phyloP scores from a whole-genome alignment of 140 eudicot species.

The Erigeron philadelphicus region DNA sequence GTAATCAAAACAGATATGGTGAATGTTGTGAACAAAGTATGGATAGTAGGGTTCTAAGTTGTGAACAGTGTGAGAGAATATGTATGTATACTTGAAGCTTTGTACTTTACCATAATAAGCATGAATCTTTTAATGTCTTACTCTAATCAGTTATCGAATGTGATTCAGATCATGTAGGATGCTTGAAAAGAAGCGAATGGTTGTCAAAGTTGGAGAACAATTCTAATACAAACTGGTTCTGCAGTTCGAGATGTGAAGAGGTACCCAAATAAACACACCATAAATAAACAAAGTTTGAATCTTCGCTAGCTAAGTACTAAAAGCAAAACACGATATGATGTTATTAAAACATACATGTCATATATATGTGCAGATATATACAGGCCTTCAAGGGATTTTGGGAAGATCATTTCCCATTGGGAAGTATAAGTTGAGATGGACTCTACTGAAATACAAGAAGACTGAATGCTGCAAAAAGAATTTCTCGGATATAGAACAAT shows the following conservation, averaged over 20 bases:
- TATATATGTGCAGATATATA: conserved; percentile 41
- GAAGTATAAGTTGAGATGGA: conserved; percentile 54
- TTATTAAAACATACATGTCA: neutral
- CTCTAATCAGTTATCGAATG: conserved; percentile 11
- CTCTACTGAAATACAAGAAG: conserved; percentile 39
- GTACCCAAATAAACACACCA: conserved; percentile 27
- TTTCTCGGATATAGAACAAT: conserved; percentile 25
- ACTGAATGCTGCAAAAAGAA: conserved; percentile 23
- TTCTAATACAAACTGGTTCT: conserved; percentile 50
- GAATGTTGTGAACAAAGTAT: conserved; percentile 16
- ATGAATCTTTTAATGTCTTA: neutral
- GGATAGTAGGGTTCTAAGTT: conserved; percentile 31
- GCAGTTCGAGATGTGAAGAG: conserved; percentile 51
- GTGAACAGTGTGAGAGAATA: conserved; percentile 55
- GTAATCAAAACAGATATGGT: conserved; percentile 33
- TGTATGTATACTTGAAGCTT: conserved; percentile 36
- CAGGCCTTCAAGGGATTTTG: conserved; percentile 41
- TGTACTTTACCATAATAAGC: neutral
- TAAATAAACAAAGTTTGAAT: neutral
- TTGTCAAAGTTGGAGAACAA: conserved; percentile 10
- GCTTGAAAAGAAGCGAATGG: conserved; percentile 40
- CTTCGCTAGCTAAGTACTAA: neutral
- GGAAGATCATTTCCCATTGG: conserved; percentile 48
- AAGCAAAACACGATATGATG: neutral
- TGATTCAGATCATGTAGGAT: conserved; percentile 56